Evolutionary conservation across 352 stramenopile species (phyloP).

Genomic region (Pythium biforme): DNA sequence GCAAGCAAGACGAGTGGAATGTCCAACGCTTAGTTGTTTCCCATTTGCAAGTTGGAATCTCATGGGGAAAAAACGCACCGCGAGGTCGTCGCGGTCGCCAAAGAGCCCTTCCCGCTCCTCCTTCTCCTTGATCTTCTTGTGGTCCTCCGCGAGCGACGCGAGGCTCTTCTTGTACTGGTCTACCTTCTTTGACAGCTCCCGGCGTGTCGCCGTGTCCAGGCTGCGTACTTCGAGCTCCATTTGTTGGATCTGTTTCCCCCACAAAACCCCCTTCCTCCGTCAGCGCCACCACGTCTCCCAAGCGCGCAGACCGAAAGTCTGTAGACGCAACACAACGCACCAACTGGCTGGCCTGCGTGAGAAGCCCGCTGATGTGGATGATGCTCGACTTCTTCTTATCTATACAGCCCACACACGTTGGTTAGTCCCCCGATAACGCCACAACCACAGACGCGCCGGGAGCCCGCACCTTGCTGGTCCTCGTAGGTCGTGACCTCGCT

Average conservation of each 20-base stretch:
- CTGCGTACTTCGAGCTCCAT: slow-evolving; percentile 88
- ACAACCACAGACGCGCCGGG: too few species aligned
- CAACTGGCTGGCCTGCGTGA: slow-evolving; percentile 82
- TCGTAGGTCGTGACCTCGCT: slow-evolving; percentile 87
- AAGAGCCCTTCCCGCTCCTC: slow-evolving; percentile 84
- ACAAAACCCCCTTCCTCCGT: neutral
- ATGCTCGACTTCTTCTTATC: slow-evolving; percentile 88
- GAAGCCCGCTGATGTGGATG: slow-evolving; percentile 67
- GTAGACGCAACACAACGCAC: slow-evolving; percentile 34
- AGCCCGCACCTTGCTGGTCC: slow-evolving; percentile 68
- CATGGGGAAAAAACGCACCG: slow-evolving; percentile 30
- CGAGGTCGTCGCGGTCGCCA: slow-evolving; percentile 67
- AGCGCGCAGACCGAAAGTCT: too few species aligned
- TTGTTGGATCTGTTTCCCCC: slow-evolving; percentile 67
- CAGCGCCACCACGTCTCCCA: neutral
- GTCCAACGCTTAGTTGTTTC: neutral
- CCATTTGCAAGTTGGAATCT: too few species aligned
- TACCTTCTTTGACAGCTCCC: slow-evolving; percentile 88
- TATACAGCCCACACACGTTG: slow-evolving; percentile 18
- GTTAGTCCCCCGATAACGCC: slow-evolving; percentile 1
- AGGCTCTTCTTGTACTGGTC: slow-evolving; percentile 90
- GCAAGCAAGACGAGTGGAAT: neutral
- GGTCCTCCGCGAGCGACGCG: slow-evolving; percentile 72
- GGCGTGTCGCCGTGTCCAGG: slow-evolving; percentile 70
- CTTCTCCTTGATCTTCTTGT: slow-evolving; percentile 81